Evolutionary conservation across 2,329 filamentous ascomycete genomes (phyloP).

Genomic region (Plenodomus biglobosus): DNA sequence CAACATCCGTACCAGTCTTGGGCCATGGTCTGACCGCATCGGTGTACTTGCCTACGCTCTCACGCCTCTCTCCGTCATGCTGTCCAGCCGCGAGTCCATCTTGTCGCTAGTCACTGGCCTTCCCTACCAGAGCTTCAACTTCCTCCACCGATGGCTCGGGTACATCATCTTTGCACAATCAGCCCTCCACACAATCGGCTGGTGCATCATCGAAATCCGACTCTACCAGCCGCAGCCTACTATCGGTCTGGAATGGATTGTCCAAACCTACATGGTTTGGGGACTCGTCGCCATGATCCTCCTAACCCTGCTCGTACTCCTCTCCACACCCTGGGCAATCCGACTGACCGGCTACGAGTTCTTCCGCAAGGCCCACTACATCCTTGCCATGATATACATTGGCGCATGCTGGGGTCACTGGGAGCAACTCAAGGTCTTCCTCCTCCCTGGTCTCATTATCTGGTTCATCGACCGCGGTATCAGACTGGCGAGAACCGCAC

Average conservation of each 20-base stretch:
- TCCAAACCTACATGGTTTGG: slow-evolving; percentile 70
- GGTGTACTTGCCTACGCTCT: slow-evolving; percentile 73
- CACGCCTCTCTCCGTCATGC: slow-evolving; percentile 68
- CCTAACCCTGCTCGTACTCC: slow-evolving; percentile 61
- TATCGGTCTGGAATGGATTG: slow-evolving; percentile 59
- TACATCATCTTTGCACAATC: slow-evolving; percentile 71
- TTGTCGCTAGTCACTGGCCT: slow-evolving; percentile 70
- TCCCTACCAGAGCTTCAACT: slow-evolving; percentile 73
- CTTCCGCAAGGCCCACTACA: slow-evolving; percentile 73
- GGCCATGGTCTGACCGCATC: slow-evolving; percentile 68
- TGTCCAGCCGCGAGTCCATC: slow-evolving; percentile 69
- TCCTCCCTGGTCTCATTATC: slow-evolving; percentile 58
- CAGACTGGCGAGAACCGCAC: slow-evolving; percentile 58
- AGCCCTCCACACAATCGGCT: slow-evolving; percentile 68
- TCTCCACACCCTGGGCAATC: slow-evolving; percentile 63
- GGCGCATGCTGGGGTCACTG: slow-evolving; percentile 77
- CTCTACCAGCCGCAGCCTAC: slow-evolving; percentile 73
- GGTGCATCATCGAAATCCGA: slow-evolving; percentile 66
- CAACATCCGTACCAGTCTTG: slow-evolving; percentile 67
- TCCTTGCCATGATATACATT: slow-evolving; percentile 72
- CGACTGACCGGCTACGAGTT: slow-evolving; percentile 72
- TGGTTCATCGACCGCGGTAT: slow-evolving; percentile 66
- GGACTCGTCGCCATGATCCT: slow-evolving; percentile 69
- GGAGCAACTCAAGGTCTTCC: slow-evolving; percentile 55
- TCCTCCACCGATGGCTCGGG: slow-evolving; percentile 65